Percentiles rank a stretch among this genome's conserved stretches.
These are phyloP conservation scores for Cladosporium sp. DNA, from an alignment of 2,329 filamentous ascomycete genomes.

Conservation along the genomic window DNA sequence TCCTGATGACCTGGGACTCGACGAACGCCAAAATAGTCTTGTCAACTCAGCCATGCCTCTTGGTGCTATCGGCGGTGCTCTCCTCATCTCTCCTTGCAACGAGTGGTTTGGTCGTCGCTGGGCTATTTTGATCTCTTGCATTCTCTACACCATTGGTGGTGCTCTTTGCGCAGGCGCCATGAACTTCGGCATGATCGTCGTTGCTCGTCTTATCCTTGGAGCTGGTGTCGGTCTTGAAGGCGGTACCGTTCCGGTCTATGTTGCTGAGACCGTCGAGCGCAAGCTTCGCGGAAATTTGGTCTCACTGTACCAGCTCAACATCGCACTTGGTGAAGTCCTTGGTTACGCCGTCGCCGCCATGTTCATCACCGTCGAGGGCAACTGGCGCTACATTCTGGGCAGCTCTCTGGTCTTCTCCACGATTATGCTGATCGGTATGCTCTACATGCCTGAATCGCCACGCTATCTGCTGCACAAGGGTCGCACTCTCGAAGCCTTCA, in stretches of 20 bases:
- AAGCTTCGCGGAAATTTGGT: slow-evolving; percentile 67
- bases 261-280: slow-evolving; percentile 67
- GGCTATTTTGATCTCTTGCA: slow-evolving; percentile 65
- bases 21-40: slow-evolving; percentile 55
- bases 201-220: slow-evolving; percentile 64
- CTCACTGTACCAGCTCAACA: slow-evolving; percentile 71
- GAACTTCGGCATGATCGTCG: slow-evolving; percentile 67
- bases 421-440: slow-evolving; percentile 55
- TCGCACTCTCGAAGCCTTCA: slow-evolving; percentile 55
- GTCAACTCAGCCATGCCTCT: slow-evolving; percentile 69
- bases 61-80: slow-evolving; percentile 65
- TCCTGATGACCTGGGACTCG: slow-evolving; percentile 54
- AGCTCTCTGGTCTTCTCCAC: slow-evolving; percentile 68
- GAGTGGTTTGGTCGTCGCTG: slow-evolving; percentile 63
- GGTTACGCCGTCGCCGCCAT: slow-evolving; percentile 71
- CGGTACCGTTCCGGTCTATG: slow-evolving; percentile 70
- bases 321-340: slow-evolving; percentile 68
- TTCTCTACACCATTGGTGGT: slow-evolving; percentile 67
- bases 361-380: slow-evolving; percentile 64
- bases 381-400: slow-evolving; percentile 71
- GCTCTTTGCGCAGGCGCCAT: slow-evolving; percentile 64
- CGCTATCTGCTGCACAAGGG: slow-evolving; percentile 68
- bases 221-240: slow-evolving; percentile 69
- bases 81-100: slow-evolving; percentile 63
- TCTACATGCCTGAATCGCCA: slow-evolving; percentile 67